Conservation (phyloP, 2,329 filamentous ascomycete species). For the Thermoascus crustaceus region DNA sequence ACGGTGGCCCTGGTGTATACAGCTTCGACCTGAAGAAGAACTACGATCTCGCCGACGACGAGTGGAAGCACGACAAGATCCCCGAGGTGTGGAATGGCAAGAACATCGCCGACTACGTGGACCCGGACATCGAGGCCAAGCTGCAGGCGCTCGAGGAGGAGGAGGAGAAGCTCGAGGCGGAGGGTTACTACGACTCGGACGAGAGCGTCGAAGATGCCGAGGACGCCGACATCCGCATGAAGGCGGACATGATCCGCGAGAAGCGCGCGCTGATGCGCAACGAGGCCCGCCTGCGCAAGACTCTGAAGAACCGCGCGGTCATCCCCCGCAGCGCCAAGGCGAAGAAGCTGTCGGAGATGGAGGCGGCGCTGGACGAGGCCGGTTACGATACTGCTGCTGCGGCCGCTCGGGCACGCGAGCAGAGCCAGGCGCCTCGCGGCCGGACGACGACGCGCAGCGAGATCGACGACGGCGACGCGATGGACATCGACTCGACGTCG, state of each 20-base stretch:
- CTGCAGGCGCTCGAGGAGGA: conserved; percentile 87
- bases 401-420: conserved; percentile 61
- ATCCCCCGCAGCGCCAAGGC: conserved; percentile 77
- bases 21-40: conserved; percentile 86
- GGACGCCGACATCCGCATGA: conserved; percentile 77
- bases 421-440: conserved; percentile 51
- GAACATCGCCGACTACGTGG: conserved; percentile 96
- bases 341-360: conserved; percentile 79
- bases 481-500: conserved; percentile 45
- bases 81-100: conserved; percentile 91
- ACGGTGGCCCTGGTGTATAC: conserved; percentile 92
- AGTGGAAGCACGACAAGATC: conserved; percentile 95
- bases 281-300: conserved; percentile 90
- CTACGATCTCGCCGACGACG: conserved; percentile 76
- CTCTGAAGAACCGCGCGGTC: conserved; percentile 90
- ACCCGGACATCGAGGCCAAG: conserved; percentile 92
- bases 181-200: conserved; percentile 89
- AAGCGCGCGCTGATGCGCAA: conserved; percentile 90
- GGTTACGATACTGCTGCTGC: conserved; percentile 76
- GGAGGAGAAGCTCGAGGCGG: conserved; percentile 82
- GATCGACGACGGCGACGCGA: conserved; percentile 59
- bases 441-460: conserved; percentile 59
- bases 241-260: conserved; percentile 91
- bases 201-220: conserved; percentile 77
- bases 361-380: conserved; percentile 73